Base-by-base conservation (phyloP, 2,329 filamentous ascomycete species). In the Neurospora sp. region DNA sequence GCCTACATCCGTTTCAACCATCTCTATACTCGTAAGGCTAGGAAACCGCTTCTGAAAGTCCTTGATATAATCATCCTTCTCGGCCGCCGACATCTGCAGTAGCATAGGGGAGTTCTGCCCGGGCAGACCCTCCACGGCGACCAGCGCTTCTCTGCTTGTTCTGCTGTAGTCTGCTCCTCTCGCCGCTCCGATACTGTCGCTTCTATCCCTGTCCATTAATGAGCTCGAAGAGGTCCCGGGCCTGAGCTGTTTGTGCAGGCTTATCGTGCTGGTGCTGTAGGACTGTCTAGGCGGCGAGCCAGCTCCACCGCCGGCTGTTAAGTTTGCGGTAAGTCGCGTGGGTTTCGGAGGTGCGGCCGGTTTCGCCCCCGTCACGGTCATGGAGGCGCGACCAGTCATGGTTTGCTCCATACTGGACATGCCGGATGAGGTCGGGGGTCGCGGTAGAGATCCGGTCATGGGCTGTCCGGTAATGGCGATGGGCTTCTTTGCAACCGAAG, bases 31-130 rank as follows among this genome's bases (percentile, higher is more conserved):
- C 69, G 89, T 90, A 70, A 98, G 82, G 77, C 91, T 96, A 0
- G 95, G 95, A 80, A 93, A 97, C 70, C 93, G 85, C 80, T 93
- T 93, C 71, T 89, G 90, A 78, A 98, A 97, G 77, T 92, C 80
- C 71, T 81, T 80, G 65, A 90, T 79, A 75, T 90, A 90, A 74
- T 93, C 91, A 66, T 89, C 88, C 77, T 84, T 87, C 75, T 89
- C 85, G 73, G 83, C 81, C 3, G 81, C 77, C 69, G 82, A 84
- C 86, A 88, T 88, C 19, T 67, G 69, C 62, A 86, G 84, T 70
- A 87, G 76, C 67, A 81, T 78, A 3, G 85, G 83, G 15, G 52
- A 62, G 6, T 62, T 33, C 72, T 84, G 82, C 1, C 81, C 84
- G 0, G 83, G 82, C 39, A 86, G 76, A 72, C 28, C 52, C 52